Percentiles rank a stretch among this genome's conserved stretches.
Evolutionary conservation across 352 stramenopile species (phyloP).

Genomic region (Phytophthora brassicae): DNA sequence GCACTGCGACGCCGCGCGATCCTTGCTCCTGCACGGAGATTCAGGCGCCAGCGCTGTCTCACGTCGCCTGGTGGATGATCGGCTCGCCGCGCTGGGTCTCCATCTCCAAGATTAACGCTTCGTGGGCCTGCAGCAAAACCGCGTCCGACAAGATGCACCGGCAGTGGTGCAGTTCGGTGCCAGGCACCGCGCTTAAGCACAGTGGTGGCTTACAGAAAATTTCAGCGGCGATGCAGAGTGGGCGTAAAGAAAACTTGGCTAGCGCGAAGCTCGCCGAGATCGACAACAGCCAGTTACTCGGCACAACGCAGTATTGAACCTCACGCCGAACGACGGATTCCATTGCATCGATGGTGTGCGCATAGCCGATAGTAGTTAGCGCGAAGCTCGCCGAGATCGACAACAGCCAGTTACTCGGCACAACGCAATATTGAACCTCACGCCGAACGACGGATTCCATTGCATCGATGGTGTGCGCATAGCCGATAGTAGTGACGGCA

Average conservation of each 20-base stretch:
- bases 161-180: not conserved
- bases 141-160: not conserved
- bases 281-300: not conserved
- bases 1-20: not conserved
- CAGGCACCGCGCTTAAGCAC: slow-evolving; percentile 1
- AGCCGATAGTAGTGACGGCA: not conserved
- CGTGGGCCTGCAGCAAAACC: not conserved
- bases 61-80: not conserved
- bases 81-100: not conserved
- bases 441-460: no score
- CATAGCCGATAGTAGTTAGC: no score
- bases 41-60: no score
- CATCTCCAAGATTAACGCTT: not conserved
- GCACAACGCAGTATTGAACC: slow-evolving; percentile 1
- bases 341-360: not conserved
- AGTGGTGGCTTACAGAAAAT: not conserved
- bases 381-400: no score
- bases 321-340: not conserved
- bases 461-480: no score
- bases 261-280: not conserved
- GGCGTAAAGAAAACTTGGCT: not conserved
- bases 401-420: no score
- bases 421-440: no score
- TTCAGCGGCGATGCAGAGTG: not conserved
- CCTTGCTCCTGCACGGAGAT: not conserved